Evolutionary conservation across 2,329 filamentous ascomycete genomes (phyloP).

Genomic region (Verticillium isaacii): DNA sequence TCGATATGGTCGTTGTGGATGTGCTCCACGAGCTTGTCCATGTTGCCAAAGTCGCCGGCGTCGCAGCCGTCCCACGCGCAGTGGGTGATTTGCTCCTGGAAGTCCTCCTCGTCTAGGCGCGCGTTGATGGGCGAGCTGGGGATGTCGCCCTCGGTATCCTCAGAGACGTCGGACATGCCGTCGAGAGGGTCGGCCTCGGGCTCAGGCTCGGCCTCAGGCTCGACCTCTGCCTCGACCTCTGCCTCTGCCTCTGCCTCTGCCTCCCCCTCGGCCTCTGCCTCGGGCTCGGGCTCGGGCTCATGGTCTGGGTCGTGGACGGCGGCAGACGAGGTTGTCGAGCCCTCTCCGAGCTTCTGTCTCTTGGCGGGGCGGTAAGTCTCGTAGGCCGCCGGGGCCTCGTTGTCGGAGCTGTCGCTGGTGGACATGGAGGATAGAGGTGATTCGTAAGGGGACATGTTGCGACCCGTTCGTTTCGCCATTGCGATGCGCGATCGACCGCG

Average conservation of each 20-base stretch:
- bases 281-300: conserved; percentile 9
- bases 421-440: conserved; percentile 13
- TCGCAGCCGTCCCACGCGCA: conserved; percentile 76
- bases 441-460: background rate
- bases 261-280: conserved; percentile 38
- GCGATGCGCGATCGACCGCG: background rate
- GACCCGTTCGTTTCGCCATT: background rate
- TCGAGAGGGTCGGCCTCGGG: conserved; percentile 49
- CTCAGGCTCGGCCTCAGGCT: conserved; percentile 39
- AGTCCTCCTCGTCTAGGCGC: conserved; percentile 68
- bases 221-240: conserved; percentile 14
- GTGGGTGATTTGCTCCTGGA: conserved; percentile 70
- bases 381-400: conserved; percentile 15
- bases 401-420: conserved; percentile 12
- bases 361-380: conserved; percentile 27
- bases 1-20: conserved; percentile 94
- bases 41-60: conserved; percentile 67
- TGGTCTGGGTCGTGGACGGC: conserved; percentile 18
- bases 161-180: conserved; percentile 70
- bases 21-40: conserved; percentile 77
- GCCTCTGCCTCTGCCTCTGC: conserved; percentile 45
- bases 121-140: conserved; percentile 66
- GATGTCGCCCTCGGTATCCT: conserved; percentile 83
- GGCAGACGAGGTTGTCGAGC: conserved; percentile 39
- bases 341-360: conserved; percentile 28